A percentile compares a stretch with the other conserved stretches of the same genome.
Conservation (phyloP, 352 stramenopile genomes). For the Phytophthora colocasiae region DNA sequence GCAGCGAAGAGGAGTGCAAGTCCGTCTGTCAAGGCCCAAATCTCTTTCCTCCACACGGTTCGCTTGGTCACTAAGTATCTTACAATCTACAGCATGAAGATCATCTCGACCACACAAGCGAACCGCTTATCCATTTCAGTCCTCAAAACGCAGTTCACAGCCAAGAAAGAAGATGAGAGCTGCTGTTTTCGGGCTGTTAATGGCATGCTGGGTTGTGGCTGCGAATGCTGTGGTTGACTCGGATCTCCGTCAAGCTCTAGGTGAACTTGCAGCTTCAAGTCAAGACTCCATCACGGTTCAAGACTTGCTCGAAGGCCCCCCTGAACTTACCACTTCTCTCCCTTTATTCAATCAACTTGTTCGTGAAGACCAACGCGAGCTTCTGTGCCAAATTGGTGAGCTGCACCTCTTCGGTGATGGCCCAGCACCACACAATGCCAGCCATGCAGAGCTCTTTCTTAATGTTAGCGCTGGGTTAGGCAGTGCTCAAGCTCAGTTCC, state of each 20-base stretch:
- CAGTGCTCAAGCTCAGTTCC: constrained; percentile 51
- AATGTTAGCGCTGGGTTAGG: constrained; percentile 45
- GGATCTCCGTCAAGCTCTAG: constrained; percentile 21
- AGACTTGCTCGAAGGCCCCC: constrained; percentile 24
- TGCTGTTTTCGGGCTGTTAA: constrained; percentile 17
- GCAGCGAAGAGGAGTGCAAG: background rate
- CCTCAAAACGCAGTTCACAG: constrained; percentile 17
- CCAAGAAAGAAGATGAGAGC: constrained; percentile 23
- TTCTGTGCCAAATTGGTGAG: constrained; percentile 52
- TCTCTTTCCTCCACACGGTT: constrained; percentile 14
- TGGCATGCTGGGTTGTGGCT: constrained; percentile 10
- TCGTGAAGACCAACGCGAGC: constrained; percentile 24
- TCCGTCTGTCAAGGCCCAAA: constrained; percentile 14
- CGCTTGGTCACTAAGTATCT: constrained; percentile 13
- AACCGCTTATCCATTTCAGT: constrained; percentile 14
- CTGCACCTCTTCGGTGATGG: constrained; percentile 38
- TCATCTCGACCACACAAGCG: constrained; percentile 25
- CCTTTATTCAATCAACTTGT: constrained; percentile 32
- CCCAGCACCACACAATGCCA: constrained; percentile 22
- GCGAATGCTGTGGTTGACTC: constrained; percentile 16
- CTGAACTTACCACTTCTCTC: constrained; percentile 23
- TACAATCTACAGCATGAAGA: constrained; percentile 26
- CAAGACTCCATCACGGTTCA: constrained; percentile 11
- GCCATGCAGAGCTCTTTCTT: constrained; percentile 42
- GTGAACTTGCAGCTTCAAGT: constrained; percentile 18